A percentile compares a stretch with the other conserved stretches of the same genome.
These are phyloP conservation scores for Aspergillus thermomutatus DNA, from an alignment of 2,329 filamentous ascomycete species.

Conservation along the genomic window DNA sequence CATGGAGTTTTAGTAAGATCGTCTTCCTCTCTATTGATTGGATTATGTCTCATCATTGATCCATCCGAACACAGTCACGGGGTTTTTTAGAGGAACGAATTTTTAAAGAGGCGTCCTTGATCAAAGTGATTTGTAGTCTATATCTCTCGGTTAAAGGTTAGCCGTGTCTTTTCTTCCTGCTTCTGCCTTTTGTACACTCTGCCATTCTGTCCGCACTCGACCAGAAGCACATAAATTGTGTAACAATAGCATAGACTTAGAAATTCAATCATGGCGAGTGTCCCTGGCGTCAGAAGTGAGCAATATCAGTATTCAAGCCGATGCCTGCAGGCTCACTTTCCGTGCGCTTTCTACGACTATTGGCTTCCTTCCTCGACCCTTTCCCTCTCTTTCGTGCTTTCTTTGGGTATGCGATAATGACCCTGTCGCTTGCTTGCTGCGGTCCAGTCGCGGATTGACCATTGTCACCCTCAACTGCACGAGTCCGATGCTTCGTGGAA, in stretches of 20 bases:
- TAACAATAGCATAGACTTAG: not conserved
- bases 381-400: slow-evolving; percentile 4
- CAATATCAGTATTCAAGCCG: not conserved
- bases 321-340: slow-evolving; percentile 6
- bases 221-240: not conserved
- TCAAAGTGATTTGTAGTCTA: not conserved
- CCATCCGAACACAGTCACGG: not conserved
- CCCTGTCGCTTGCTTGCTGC: not conserved
- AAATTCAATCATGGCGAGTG: not conserved
- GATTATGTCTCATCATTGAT: not conserved
- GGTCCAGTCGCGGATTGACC: not conserved
- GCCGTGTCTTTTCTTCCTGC: not conserved
- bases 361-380: not conserved
- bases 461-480: not conserved
- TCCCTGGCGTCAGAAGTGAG: not conserved
- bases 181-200: not conserved
- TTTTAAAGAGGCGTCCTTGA: not conserved
- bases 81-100: not conserved
- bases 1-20: not conserved
- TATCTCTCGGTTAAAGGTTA: not conserved
- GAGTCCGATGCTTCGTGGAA: not conserved
- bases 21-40: not conserved
- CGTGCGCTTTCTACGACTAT: slow-evolving; percentile 1
- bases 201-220: not conserved
- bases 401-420: slow-evolving; percentile 3